Evolutionary conservation across 2,329 filamentous ascomycete genomes (phyloP).

Genomic region (Paraphaeosphaeria minitans): DNA sequence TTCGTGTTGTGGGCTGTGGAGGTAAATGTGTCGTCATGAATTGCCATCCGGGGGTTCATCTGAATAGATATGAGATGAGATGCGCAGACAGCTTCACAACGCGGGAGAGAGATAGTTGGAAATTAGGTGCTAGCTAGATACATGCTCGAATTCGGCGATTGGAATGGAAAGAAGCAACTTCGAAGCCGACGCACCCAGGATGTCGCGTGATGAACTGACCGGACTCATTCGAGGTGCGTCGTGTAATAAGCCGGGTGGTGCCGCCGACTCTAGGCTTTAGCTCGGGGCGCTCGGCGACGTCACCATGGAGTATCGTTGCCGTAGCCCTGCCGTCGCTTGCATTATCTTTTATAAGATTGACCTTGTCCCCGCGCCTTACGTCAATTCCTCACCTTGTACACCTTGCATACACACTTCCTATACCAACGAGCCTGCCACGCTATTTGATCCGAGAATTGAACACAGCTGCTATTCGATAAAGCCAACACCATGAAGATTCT

Average conservation of each 20-base stretch:
- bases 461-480: neutral
- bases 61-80: too few species aligned
- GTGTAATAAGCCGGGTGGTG: conserved; percentile 24
- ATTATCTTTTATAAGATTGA: conserved; percentile 35
- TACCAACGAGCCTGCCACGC: neutral
- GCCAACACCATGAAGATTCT: conserved; percentile 80
- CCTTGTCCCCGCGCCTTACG: conserved; percentile 16
- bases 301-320: conserved; percentile 34
- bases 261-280: conserved; percentile 29
- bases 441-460: neutral
- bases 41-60: neutral
- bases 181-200: neutral
- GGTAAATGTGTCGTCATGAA: neutral
- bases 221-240: conserved; percentile 6
- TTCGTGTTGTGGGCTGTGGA: neutral
- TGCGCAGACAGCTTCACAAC: too few species aligned
- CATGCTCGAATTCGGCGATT: neutral
- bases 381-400: neutral
- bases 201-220: conserved; percentile 10
- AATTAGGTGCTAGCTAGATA: neutral
- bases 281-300: conserved; percentile 44
- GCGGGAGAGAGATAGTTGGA: too few species aligned
- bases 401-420: neutral
- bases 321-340: conserved; percentile 19
- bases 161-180: neutral